Evolutionary conservation across 2,329 filamentous ascomycete genomes (phyloP).

Genomic region (Westerdykella ornata): DNA sequence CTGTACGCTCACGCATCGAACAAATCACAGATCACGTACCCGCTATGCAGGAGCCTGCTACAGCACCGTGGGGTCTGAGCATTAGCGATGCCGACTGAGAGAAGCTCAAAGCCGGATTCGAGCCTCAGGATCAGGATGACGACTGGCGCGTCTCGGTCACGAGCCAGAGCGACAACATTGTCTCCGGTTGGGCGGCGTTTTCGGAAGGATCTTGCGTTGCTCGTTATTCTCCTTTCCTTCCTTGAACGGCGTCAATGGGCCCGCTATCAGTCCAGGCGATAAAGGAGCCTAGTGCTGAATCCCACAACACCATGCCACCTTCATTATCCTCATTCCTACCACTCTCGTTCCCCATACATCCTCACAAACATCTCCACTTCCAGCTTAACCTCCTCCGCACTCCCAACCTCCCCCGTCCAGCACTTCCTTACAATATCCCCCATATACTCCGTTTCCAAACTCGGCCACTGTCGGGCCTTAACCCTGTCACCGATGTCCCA

Average conservation of each 20-base stretch:
- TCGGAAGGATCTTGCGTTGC: too few relatives aligned
- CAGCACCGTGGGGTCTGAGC: constrained; percentile 1
- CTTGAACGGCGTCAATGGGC: too few relatives aligned
- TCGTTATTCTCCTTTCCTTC: too few relatives aligned
- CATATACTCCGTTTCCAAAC: constrained; percentile 1
- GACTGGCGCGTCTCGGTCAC: constrained; percentile 1
- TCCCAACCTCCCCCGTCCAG: constrained; percentile 1
- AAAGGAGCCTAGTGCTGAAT: too few relatives aligned
- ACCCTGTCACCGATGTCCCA: background rate
- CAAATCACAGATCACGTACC: too few relatives aligned
- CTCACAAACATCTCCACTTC: constrained; percentile 3
- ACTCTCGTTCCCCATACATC: too few relatives aligned
- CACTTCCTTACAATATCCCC: constrained; percentile 3
- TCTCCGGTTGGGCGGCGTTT: too few relatives aligned
- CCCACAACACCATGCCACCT: too few relatives aligned
- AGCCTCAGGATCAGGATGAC: constrained; percentile 1
- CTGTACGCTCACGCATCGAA: too few relatives aligned
- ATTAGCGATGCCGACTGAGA: constrained; percentile 2
- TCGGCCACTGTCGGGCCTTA: background rate
- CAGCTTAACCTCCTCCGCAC: constrained; percentile 2
- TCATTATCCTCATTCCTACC: too few relatives aligned
- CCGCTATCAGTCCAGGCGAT: too few relatives aligned
- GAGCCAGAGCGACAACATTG: constrained; percentile 1
- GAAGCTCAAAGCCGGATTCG: constrained; percentile 2
- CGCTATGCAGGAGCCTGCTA: background rate